Conservation (phyloP, 495 filamentous ascomycete genomes). For the Thermothielavioides terrestris region DNA sequence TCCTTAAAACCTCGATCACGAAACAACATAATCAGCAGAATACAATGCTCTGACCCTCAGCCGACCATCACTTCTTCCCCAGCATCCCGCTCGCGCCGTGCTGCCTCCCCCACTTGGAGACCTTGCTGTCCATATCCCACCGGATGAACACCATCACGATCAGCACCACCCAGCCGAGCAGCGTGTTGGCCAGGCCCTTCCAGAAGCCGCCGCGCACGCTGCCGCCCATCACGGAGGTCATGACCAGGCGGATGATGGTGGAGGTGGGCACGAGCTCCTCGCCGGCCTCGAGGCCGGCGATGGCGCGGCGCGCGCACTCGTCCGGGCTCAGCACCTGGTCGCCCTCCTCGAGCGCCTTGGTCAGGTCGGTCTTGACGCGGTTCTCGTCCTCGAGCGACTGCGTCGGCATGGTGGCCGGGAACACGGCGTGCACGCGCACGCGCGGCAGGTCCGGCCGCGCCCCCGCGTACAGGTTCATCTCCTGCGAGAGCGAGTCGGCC, state of each 20-base stretch:
- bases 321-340: conserved; percentile 63
- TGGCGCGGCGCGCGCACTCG: conserved; percentile 54
- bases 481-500: conserved; percentile 65
- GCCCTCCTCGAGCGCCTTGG: conserved; percentile 62
- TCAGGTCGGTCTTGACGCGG: conserved; percentile 60
- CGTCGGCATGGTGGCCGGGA: conserved; percentile 68
- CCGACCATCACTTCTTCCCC: too few relatives aligned
- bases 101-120: conserved; percentile 45
- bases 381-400: conserved; percentile 66
- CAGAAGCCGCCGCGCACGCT: conserved; percentile 49
- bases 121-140: conserved; percentile 51
- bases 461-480: conserved; percentile 65
- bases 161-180: conserved; percentile 40
- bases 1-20: too few relatives aligned
- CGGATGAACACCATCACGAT: conserved; percentile 49
- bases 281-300: conserved; percentile 55
- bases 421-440: conserved; percentile 69
- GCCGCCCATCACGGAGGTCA: conserved; percentile 55
- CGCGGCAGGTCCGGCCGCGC: conserved; percentile 25
- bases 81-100: conserved; percentile 35
- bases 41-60: too few relatives aligned
- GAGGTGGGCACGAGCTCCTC: conserved; percentile 43
- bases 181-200: conserved; percentile 44
- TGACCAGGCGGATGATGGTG: conserved; percentile 45
- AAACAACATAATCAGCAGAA: too few relatives aligned